A percentile compares a stretch with the other conserved stretches of the same genome.
These are phyloP conservation scores for Nidula niveotomentosa DNA, from an alignment of 1,284 basidiomycete genomes.

Conservation along the genomic window DNA sequence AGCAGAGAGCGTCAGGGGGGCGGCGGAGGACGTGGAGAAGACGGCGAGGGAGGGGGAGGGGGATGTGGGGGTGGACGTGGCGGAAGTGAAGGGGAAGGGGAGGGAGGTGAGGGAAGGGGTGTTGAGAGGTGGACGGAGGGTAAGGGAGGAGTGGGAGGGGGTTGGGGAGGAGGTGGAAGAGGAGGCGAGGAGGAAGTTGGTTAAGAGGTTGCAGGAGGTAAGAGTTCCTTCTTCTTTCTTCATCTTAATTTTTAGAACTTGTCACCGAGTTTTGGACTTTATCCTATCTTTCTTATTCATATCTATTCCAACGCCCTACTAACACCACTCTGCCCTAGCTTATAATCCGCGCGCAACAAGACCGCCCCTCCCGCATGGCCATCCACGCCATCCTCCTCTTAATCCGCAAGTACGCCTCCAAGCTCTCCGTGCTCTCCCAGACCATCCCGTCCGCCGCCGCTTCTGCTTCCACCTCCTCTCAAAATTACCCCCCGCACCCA, in stretches of 20 bases:
- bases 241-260: too few relatives aligned
- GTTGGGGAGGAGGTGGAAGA: slow-evolving; percentile 17
- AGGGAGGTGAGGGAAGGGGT: not conserved
- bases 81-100: slow-evolving; percentile 1
- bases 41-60: slow-evolving; percentile 9
- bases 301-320: not conserved
- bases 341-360: slow-evolving; percentile 34
- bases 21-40: slow-evolving; percentile 2
- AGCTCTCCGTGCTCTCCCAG: slow-evolving; percentile 20
- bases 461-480: slow-evolving; percentile 16
- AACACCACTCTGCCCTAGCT: slow-evolving; percentile 23
- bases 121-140: slow-evolving; percentile 6
- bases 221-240: slow-evolving; percentile 2
- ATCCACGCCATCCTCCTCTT: slow-evolving; percentile 38
- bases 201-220: slow-evolving; percentile 39
- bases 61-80: slow-evolving; percentile 7
- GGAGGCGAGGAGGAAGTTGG: slow-evolving; percentile 29
- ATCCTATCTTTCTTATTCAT: not conserved
- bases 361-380: slow-evolving; percentile 34
- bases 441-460: slow-evolving; percentile 13
- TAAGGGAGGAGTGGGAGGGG: slow-evolving; percentile 10
- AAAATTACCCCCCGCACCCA: slow-evolving; percentile 22
- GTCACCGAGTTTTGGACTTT: too few relatives aligned
- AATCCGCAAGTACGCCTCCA: slow-evolving; percentile 37
- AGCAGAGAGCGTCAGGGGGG: slow-evolving; percentile 14